These are phyloP conservation scores for Globisporangium cederbergense DNA, from an alignment of 352 stramenopile species.

Conservation along the genomic window DNA sequence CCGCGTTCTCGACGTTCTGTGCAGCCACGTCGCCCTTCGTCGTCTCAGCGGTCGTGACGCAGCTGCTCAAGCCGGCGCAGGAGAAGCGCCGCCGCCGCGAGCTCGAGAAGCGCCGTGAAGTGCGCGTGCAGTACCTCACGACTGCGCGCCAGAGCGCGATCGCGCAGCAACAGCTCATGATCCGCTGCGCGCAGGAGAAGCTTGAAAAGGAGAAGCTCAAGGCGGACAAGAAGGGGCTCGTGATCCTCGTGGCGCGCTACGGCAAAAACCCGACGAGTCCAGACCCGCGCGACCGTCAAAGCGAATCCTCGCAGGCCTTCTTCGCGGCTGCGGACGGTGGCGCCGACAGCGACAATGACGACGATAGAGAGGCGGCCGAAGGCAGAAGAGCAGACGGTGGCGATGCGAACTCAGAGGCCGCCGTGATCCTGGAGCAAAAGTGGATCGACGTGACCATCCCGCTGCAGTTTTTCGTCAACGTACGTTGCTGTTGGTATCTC, in stretches of 20 bases:
- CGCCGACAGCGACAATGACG: conserved; percentile 19
- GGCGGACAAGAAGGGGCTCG: conserved; percentile 46
- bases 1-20: conserved; percentile 70
- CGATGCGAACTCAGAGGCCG: conserved; percentile 13
- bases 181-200: conserved; percentile 57
- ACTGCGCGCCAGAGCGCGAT: conserved; percentile 45
- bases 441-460: conserved; percentile 80
- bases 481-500: conserved; percentile 16
- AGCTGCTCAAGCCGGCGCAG: conserved; percentile 66
- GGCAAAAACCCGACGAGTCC: conserved; percentile 67
- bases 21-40: conserved; percentile 71
- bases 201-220: conserved; percentile 40
- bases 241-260: conserved; percentile 73
- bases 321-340: conserved; percentile 13
- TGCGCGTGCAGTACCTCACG: conserved; percentile 56
- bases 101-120: conserved; percentile 39
- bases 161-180: conserved; percentile 77
- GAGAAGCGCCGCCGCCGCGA: conserved; percentile 52
- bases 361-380: conserved; percentile 22
- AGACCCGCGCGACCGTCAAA: conserved; percentile 28
- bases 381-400: conserved; percentile 13
- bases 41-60: conserved; percentile 54
- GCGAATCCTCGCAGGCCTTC: conserved; percentile 18
- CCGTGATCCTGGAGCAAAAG: conserved; percentile 31
- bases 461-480: conserved; percentile 79